Evolutionary conservation across 202 grass and related monocot species (phyloP).

Genomic region (Zizania palustris): DNA sequence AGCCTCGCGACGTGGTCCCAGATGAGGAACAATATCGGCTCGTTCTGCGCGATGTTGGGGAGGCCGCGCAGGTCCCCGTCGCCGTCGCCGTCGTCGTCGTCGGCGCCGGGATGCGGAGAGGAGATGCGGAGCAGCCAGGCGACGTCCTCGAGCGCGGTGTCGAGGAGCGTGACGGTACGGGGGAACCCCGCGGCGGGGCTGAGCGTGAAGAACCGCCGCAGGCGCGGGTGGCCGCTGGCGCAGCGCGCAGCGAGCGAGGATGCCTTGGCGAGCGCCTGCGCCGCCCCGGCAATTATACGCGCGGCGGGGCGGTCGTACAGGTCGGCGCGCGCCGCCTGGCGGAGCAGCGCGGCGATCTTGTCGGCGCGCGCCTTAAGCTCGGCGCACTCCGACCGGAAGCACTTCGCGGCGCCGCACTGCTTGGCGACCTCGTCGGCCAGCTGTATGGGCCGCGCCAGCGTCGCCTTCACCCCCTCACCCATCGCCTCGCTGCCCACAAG

Average conservation of each 20-base stretch:
- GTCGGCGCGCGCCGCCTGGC: slow-evolving; percentile 71
- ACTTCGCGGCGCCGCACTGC: slow-evolving; percentile 47
- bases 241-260: slow-evolving; percentile 52
- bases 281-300: slow-evolving; percentile 55
- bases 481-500: slow-evolving; percentile 1
- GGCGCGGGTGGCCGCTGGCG: slow-evolving; percentile 49
- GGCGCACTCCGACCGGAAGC: slow-evolving; percentile 59
- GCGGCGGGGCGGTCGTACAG: slow-evolving; percentile 78
- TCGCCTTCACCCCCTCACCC: slow-evolving; percentile 73
- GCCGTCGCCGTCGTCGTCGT: slow-evolving; percentile 44
- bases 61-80: slow-evolving; percentile 60
- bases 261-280: slow-evolving; percentile 61
- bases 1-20: slow-evolving; percentile 79
- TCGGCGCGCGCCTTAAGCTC: slow-evolving; percentile 62
- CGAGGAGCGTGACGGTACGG: slow-evolving; percentile 47
- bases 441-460: slow-evolving; percentile 79
- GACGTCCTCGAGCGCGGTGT: slow-evolving; percentile 73
- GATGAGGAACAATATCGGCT: slow-evolving; percentile 80
- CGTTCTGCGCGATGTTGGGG: slow-evolving; percentile 83
- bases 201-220: slow-evolving; percentile 62
- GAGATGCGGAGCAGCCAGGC: slow-evolving; percentile 83
- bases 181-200: slow-evolving; percentile 57
- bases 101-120: slow-evolving; percentile 31
- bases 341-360: slow-evolving; percentile 64
- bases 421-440: slow-evolving; percentile 75